Conservation (phyloP, 2,329 filamentous ascomycete genomes). For the Fusarium ambrosium region DNA sequence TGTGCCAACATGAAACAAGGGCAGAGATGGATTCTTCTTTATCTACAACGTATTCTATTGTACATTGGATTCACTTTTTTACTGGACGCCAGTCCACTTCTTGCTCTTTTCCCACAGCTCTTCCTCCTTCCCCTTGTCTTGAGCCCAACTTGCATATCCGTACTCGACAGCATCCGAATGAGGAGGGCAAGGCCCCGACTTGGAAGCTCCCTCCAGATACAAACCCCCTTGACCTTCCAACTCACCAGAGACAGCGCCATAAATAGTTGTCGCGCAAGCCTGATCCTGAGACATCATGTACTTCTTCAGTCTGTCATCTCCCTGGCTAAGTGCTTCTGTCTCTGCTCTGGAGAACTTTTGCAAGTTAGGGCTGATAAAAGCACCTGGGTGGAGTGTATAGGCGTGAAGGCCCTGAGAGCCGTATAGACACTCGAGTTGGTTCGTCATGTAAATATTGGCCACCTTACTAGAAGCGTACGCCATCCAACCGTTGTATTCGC, state of each 20-base stretch:
- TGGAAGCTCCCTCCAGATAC: background rate
- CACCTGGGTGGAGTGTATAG: background rate
- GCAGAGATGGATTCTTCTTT: background rate
- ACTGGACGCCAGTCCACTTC: background rate
- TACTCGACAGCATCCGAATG: background rate
- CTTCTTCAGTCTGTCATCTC: background rate
- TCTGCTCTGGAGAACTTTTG: background rate
- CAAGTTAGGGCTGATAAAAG: background rate
- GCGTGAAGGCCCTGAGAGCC: background rate
- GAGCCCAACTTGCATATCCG: background rate
- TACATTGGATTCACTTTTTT: background rate
- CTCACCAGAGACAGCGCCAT: background rate
- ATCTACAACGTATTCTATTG: no score
- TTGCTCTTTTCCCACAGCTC: background rate
- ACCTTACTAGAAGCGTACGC: background rate
- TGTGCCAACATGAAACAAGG: background rate
- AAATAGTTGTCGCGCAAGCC: background rate
- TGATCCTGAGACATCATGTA: conserved; percentile 3
- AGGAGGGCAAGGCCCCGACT: background rate
- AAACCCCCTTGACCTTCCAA: background rate
- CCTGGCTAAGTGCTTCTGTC: background rate
- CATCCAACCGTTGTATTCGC: background rate
- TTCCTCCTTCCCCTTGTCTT: background rate
- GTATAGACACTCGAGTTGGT: background rate
- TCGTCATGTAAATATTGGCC: background rate